These are phyloP conservation scores for Wallacemonas sp. DNA, from an alignment of 208 protist species.

Conservation along the genomic window DNA sequence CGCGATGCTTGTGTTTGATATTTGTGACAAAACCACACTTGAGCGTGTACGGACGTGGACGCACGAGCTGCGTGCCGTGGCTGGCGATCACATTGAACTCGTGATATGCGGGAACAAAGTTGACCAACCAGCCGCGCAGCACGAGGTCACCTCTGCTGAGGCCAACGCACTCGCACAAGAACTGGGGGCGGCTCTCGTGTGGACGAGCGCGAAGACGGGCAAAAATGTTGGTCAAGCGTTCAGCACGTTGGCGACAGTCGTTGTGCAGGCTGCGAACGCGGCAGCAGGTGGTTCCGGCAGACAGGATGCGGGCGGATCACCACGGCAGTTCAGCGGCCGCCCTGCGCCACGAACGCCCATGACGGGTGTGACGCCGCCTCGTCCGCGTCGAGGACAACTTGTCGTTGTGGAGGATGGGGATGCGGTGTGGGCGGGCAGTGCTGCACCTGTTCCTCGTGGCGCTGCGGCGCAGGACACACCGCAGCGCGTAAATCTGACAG, in stretches of 20 bases:
- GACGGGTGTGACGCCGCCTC: slow-evolving; percentile 19
- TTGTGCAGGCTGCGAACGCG: slow-evolving; percentile 19
- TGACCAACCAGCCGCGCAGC: slow-evolving; percentile 71
- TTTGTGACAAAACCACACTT: slow-evolving; percentile 93
- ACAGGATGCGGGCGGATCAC: not conserved
- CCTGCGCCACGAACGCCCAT: not conserved
- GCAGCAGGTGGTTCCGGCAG: not conserved
- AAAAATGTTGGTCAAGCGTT: slow-evolving; percentile 69
- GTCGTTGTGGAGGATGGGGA: slow-evolving; percentile 36
- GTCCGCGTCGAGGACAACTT: slow-evolving; percentile 32
- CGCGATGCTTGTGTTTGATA: slow-evolving; percentile 96
- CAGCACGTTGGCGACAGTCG: slow-evolving; percentile 50
- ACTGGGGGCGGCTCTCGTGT: slow-evolving; percentile 64
- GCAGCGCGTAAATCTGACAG: not conserved
- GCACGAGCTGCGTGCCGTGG: slow-evolving; percentile 92
- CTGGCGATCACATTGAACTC: slow-evolving; percentile 89
- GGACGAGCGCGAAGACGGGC: slow-evolving; percentile 72
- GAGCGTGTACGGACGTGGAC: slow-evolving; percentile 95
- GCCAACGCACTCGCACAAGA: slow-evolving; percentile 62
- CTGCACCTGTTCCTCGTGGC: not conserved
- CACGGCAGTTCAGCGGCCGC: not conserved
- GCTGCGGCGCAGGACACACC: not conserved
- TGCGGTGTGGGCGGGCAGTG: slow-evolving; percentile 14
- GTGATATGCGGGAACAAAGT: slow-evolving; percentile 95
- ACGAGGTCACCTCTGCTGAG: slow-evolving; percentile 70